phyloP scores from a whole-genome alignment of 345 rosid genomes.

The Kandelia obovata region DNA sequence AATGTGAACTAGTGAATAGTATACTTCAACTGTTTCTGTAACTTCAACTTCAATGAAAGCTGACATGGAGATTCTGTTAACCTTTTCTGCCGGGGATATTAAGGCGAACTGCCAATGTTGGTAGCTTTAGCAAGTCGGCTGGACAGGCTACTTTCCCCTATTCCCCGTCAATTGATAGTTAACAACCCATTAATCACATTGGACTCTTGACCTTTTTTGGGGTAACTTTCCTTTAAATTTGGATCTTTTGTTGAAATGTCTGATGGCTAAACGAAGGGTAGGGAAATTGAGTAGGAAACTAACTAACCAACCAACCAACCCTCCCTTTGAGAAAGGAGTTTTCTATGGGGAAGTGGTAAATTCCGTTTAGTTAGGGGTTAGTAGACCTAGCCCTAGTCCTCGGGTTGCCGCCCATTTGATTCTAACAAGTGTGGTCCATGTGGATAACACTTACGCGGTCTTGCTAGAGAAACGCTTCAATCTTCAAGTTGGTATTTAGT shows the following conservation, averaged over 20 bases:
- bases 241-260: slow-evolving; percentile 50
- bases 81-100: slow-evolving; percentile 17
- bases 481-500: neutral
- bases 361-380: slow-evolving; percentile 47
- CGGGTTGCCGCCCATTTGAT: slow-evolving; percentile 1
- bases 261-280: slow-evolving; percentile 29
- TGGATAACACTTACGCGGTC: slow-evolving; percentile 10
- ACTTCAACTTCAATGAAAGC: neutral
- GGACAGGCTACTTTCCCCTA: slow-evolving; percentile 11
- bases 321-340: slow-evolving; percentile 29
- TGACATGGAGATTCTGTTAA: slow-evolving; percentile 6
- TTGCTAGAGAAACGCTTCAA: neutral
- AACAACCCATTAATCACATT: neutral
- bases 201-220: slow-evolving; percentile 8
- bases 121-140: slow-evolving; percentile 33
- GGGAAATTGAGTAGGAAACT: slow-evolving; percentile 27
- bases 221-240: slow-evolving; percentile 33
- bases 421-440: slow-evolving; percentile 12
- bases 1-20: too few relatives aligned
- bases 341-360: slow-evolving; percentile 25
- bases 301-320: neutral
- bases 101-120: slow-evolving; percentile 19
- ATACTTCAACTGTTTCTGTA: too few relatives aligned
- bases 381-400: slow-evolving; percentile 36
- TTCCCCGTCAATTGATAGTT: neutral